Base-by-base conservation (phyloP, 2,329 filamentous ascomycete genomes). In the Colletotrichum tropicale region DNA sequence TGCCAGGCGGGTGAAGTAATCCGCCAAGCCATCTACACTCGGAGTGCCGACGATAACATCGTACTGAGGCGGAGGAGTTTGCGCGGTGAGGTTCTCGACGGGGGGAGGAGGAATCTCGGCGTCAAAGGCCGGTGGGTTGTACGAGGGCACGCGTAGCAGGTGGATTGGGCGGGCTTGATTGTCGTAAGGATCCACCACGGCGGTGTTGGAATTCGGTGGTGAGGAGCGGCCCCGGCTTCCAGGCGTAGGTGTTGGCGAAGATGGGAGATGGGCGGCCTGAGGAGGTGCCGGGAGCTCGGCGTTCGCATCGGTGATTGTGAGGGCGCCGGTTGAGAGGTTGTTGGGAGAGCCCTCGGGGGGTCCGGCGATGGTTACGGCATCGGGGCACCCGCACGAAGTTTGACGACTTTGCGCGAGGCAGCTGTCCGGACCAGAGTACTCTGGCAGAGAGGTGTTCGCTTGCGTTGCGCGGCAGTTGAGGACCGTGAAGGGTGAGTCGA, bases 401-500 rank as follows among this genome's bases (percentile, higher is more conserved):
- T 90, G 87, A 78, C 83, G 87, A 36, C 82, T 89, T 70, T 86
- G 87, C 79, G 71, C 48, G 7, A 30, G 2, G 9, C 60, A 24
- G 30, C 86, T 90, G 10, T 91, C 92, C 6, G 84, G 81, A 26
- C 88, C 87, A 8, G 87, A 85, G 83, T 98, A 98, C 18, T 94
- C 94, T 1, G 96, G 96, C 13, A 98, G 89, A 15, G 93, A 92
- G 30, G 94, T 98, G 84, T 98, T 98, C 66, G 95, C 94, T 82
- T 97, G 94, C 1, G 95, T 98, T n/a, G 96, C 96, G 77, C 94
- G 94, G 86, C 96, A 98, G 77, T 96, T 96, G 64, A 98, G 93
- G 61, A 98, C 95, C 77, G 96, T 96, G 82, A 98, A 96, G 1
- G 96, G 96, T 2, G 96, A 98, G 85, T 98, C 96, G 80, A 98